A percentile compares a stretch with the other conserved stretches of the same genome.
phyloP scores from a whole-genome alignment of 169 alveolate species.

The Cryptosporidium viatorum region DNA sequence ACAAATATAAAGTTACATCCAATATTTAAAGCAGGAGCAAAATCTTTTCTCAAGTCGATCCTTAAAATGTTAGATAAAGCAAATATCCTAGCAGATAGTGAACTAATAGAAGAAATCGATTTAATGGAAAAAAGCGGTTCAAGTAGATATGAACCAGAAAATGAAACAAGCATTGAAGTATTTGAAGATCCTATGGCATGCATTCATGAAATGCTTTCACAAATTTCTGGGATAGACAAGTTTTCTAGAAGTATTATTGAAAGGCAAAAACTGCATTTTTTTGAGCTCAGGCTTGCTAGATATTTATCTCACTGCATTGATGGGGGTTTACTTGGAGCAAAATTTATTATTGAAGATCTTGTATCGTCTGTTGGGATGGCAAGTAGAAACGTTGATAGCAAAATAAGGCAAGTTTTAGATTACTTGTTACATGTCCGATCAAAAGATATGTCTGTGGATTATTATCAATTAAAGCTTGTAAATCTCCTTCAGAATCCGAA shows the following conservation, averaged over 20 bases:
- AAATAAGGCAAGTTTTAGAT: conserved; percentile 61
- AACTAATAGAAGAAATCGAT: conserved; percentile 55
- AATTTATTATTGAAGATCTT: conserved; percentile 49
- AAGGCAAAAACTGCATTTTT: conserved; percentile 33
- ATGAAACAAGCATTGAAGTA: conserved; percentile 20
- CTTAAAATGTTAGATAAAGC: conserved; percentile 44
- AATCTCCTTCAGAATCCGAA: conserved; percentile 37
- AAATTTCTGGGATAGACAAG: conserved; percentile 47
- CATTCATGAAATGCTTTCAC: conserved; percentile 66
- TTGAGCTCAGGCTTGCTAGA: conserved; percentile 68
- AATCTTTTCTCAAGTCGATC: conserved; percentile 44
- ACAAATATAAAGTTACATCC: conserved; percentile 55
- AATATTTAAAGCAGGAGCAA: conserved; percentile 49
- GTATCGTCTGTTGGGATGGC: conserved; percentile 59
- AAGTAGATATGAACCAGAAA: conserved; percentile 24
- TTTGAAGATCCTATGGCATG: conserved; percentile 73
- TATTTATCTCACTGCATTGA: conserved; percentile 65
- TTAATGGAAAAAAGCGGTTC: conserved; percentile 56
- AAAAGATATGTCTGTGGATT: conserved; percentile 42
- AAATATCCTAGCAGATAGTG: conserved; percentile 42
- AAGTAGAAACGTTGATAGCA: conserved; percentile 24
- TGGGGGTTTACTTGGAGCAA: conserved; percentile 72
- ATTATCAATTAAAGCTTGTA: conserved; percentile 39
- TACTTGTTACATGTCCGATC: conserved; percentile 63
- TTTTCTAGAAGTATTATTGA: conserved; percentile 37